phyloP scores from a whole-genome alignment of 768 basidiomycete genomes.

The Austroboletus eburneus region DNA sequence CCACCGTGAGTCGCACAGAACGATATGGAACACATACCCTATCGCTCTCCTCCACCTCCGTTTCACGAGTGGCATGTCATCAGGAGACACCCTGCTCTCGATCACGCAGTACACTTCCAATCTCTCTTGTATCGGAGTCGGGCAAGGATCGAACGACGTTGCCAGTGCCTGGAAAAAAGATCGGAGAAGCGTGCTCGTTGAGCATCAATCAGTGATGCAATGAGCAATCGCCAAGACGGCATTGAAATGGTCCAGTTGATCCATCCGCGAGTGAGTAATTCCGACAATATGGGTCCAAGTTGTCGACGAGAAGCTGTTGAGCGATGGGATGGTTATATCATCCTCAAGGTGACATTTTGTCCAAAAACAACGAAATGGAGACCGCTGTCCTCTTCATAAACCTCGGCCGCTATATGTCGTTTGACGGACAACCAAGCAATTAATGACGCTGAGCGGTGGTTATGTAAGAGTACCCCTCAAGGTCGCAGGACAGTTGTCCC shows the following conservation, averaged over 20 bases:
- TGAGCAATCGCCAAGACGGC: constrained; percentile 46
- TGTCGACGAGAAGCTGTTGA: constrained; percentile 29
- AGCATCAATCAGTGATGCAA: constrained; percentile 47
- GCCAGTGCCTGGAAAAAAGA: constrained; percentile 5
- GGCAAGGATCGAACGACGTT: constrained; percentile 1
- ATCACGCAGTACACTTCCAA: neutral
- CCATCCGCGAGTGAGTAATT: constrained; percentile 36
- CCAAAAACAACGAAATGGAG: constrained; percentile 39
- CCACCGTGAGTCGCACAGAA: neutral
- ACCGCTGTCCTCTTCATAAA: constrained; percentile 31
- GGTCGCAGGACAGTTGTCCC: too few species aligned
- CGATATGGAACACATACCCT: neutral
- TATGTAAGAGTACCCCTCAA: too few species aligned
- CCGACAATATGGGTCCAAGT: constrained; percentile 14
- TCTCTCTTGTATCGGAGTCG: neutral
- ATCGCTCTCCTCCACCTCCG: neutral
- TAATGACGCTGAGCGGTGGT: too few species aligned
- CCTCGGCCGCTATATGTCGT: constrained; percentile 38
- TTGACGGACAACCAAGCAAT: constrained; percentile 50
- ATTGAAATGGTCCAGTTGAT: constrained; percentile 36
- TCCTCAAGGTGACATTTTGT: constrained; percentile 20
- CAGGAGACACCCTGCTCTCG: neutral
- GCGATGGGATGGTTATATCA: constrained; percentile 39
- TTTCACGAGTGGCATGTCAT: neutral
- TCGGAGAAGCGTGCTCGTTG: constrained; percentile 26